Conservation (phyloP, 208 protist species). For the Acanthamoeba sp. region DNA sequence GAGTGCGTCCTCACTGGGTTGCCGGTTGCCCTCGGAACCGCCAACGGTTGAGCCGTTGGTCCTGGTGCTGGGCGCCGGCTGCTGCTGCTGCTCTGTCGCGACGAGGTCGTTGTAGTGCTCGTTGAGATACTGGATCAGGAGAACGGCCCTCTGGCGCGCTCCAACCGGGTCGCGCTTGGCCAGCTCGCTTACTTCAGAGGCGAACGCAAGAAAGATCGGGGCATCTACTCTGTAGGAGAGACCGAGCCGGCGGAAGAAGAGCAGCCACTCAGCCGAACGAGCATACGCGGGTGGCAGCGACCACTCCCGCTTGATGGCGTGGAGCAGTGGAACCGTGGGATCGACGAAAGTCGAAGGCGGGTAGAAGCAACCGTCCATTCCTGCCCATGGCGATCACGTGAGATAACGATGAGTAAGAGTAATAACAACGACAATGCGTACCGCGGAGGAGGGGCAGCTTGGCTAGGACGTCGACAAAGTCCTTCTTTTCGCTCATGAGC, state of each 20-base stretch:
- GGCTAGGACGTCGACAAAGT: not conserved
- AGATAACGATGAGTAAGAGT: not conserved
- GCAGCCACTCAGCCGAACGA: not conserved
- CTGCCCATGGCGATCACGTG: not conserved
- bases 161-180: not conserved
- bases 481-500: not conserved
- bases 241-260: conserved; percentile 45
- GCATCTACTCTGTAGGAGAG: conserved; percentile 24
- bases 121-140: conserved; percentile 55
- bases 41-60: no score
- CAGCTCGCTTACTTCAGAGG: conserved; percentile 13
- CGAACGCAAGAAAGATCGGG: conserved; percentile 20
- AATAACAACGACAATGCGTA: not conserved
- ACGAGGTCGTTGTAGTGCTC: conserved; percentile 53
- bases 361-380: conserved; percentile 8
- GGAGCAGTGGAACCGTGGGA: conserved; percentile 18
- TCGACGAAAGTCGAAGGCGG: not conserved
- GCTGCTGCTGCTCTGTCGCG: not conserved
- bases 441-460: conserved; percentile 15
- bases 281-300: conserved; percentile 1
- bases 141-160: not conserved
- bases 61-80: not conserved
- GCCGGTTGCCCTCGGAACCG: no score
- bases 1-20: no score
- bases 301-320: conserved; percentile 17